Base-by-base conservation (phyloP, 2,329 filamentous ascomycete species). In the Helminthosporium solani region DNA sequence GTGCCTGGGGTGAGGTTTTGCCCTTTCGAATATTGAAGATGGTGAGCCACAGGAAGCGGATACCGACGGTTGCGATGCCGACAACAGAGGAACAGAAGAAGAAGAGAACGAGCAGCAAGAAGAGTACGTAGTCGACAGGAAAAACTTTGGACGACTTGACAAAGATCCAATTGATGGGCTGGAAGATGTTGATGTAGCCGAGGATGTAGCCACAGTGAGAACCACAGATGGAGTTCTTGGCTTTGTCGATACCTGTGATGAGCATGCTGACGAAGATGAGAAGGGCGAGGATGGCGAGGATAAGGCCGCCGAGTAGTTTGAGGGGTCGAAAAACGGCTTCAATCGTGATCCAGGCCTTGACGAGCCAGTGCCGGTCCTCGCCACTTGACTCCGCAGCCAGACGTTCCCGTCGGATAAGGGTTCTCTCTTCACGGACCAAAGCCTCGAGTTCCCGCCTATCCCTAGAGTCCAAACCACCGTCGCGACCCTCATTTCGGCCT, bases 221-320 rank as follows among this genome's bases (percentile, higher is more conserved):
- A 69, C 94, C 92, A 80, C 94, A 99, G 52, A 95, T 76, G 3
- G 91, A 96, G 75, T 97, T 96, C 70, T 87, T 91, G 28, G 90
- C 89, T 75, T 97, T 97, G 80, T 99, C 94, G 63, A 97, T 90
- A 56, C 85, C 87, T 0, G 92, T 97, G 66, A 97, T 87, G 57
- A 97, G 80, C 90, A 99, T 97, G 11, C 89, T 95, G 7, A 86
- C 80, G 80, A 90, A 95, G 56, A 95, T 80, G 33, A 95, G 57
- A 12, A 96, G 71, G 0, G 88, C 79, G 18, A 96, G 67, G 1
- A 90, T 56, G 25, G 96, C 78, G 2, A 97, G 74, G 0, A 95
- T 57, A 39, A 96, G 76, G 12, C 94, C 94, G 1, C 89, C 87
- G 12, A 97, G 70, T 33, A 97, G 82, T 74, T 95, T 96, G 59